Percentiles rank a stretch among this genome's conserved stretches.
phyloP scores from a whole-genome alignment of 768 basidiomycete species.

The Pisolithus microcarpus region DNA sequence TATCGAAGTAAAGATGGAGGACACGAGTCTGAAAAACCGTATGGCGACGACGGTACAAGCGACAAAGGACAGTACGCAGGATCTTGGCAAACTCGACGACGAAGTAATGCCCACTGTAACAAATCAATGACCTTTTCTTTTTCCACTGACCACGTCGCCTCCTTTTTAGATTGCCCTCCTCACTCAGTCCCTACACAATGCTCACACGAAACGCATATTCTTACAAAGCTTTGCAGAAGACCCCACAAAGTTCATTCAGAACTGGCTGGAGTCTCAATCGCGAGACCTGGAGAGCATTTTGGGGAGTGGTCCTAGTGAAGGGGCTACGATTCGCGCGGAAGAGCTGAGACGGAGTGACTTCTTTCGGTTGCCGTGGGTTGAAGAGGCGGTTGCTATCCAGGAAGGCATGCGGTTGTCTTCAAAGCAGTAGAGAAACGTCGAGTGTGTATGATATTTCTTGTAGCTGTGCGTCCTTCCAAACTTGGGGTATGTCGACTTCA shows the following conservation, averaged over 20 bases:
- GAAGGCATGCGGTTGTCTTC: slow-evolving; percentile 69
- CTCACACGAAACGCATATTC: slow-evolving; percentile 83
- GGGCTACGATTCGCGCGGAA: slow-evolving; percentile 75
- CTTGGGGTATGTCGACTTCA: no score
- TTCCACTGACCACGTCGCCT: slow-evolving; percentile 13
- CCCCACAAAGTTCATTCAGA: slow-evolving; percentile 77
- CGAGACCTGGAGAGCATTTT: slow-evolving; percentile 83
- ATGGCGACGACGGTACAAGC: slow-evolving; percentile 67
- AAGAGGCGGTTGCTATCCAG: slow-evolving; percentile 78
- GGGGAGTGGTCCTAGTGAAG: slow-evolving; percentile 80
- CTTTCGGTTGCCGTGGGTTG: slow-evolving; percentile 89
- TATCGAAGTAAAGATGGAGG: slow-evolving; percentile 84
- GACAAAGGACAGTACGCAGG: slow-evolving; percentile 62
- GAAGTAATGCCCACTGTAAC: slow-evolving; percentile 48
- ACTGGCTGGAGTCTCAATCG: slow-evolving; percentile 88
- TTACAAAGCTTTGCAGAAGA: slow-evolving; percentile 73
- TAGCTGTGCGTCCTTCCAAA: no score
- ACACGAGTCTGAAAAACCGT: slow-evolving; percentile 60
- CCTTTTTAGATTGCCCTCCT: slow-evolving; percentile 63
- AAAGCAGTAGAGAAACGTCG: slow-evolving; percentile 25
- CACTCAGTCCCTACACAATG: slow-evolving; percentile 80
- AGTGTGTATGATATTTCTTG: no score
- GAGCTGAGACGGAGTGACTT: slow-evolving; percentile 85
- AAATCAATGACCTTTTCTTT: background rate
- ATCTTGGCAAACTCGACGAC: slow-evolving; percentile 72